Evolutionary conservation across 139 green algal species (phyloP).

Genomic region (Haematococcus lacustris): DNA sequence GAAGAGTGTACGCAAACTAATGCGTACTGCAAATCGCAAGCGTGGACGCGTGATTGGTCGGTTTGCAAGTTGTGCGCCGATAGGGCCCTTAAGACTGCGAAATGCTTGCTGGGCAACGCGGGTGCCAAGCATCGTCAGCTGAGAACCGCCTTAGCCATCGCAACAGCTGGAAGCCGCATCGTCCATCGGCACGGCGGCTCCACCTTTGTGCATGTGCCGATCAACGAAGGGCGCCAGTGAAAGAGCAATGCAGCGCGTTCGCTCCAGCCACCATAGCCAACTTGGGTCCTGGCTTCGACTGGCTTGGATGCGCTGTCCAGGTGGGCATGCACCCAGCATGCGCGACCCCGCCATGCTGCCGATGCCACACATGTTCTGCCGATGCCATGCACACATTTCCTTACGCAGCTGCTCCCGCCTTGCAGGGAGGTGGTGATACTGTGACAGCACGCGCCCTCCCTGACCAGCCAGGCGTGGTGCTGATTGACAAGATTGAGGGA

Average conservation of each 20-base stretch:
- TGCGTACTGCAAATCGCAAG: no score
- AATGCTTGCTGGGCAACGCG: no score
- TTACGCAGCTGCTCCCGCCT: not conserved
- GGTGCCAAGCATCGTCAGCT: no score
- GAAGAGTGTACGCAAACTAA: no score
- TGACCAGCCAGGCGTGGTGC: conserved; percentile 59
- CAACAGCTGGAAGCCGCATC: no score
- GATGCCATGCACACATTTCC: not conserved
- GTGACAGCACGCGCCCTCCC: conserved; percentile 69
- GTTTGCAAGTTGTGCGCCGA: no score
- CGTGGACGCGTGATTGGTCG: no score
- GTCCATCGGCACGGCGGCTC: no score
- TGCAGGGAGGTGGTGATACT: conserved; percentile 78
- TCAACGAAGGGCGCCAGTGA: no score
- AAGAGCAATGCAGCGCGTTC: conserved; percentile 54
- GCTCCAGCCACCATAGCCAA: conserved; percentile 94
- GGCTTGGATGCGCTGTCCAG: conserved; percentile 91
- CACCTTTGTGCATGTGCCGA: no score
- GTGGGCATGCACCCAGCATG: conserved; percentile 27
- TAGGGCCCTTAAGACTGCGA: no score
- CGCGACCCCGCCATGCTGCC: not conserved
- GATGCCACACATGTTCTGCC: not conserved
- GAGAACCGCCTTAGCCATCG: no score
- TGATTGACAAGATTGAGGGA: conserved; percentile 84
- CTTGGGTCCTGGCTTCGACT: conserved; percentile 94